phyloP scores from a whole-genome alignment of 805 yeast species.

The Starmerella davenportii region DNA sequence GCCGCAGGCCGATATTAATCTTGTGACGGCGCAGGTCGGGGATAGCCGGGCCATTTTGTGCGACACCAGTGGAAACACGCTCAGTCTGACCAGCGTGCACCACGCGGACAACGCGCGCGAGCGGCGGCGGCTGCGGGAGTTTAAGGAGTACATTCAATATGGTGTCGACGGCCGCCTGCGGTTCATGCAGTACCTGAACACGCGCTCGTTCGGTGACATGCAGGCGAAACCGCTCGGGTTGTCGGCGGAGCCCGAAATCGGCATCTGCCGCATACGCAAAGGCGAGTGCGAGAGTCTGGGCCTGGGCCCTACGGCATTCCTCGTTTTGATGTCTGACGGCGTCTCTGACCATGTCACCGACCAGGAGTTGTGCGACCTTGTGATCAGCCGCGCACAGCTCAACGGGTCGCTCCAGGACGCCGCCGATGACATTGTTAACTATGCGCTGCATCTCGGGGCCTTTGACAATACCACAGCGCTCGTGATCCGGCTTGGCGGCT shows the following conservation, averaged over 20 bases:
- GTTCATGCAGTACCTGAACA: slow-evolving; percentile 68
- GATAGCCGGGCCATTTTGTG: slow-evolving; percentile 80
- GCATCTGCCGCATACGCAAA: slow-evolving; percentile 9
- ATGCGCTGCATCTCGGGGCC: slow-evolving; percentile 72
- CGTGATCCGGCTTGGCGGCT: slow-evolving; percentile 61
- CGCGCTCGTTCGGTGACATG: slow-evolving; percentile 84
- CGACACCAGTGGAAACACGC: slow-evolving; percentile 64
- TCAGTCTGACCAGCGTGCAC: slow-evolving; percentile 59
- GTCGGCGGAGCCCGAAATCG: slow-evolving; percentile 80
- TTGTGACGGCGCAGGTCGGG: slow-evolving; percentile 78
- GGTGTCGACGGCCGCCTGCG: slow-evolving; percentile 91
- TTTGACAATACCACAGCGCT: slow-evolving; percentile 92
- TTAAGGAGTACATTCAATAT: slow-evolving; percentile 43
- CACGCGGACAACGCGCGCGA: slow-evolving; percentile 78
- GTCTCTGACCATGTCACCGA: slow-evolving; percentile 64
- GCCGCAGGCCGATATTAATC: slow-evolving; percentile 43
- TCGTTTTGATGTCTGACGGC: slow-evolving; percentile 77
- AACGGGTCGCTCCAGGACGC: slow-evolving; percentile 70
- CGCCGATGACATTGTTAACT: slow-evolving; percentile 69
- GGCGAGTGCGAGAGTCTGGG: slow-evolving; percentile 10
- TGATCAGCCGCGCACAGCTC: slow-evolving; percentile 40
- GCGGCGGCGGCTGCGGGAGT: slow-evolving; percentile 48
- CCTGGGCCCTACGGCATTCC: slow-evolving; percentile 56
- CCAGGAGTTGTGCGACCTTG: slow-evolving; percentile 79
- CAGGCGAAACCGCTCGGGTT: slow-evolving; percentile 69